Percentiles rank a stretch among this genome's conserved stretches.
Evolutionary conservation across 129 eudicot species (phyloP).

Genomic region (Artemisia tridentata): DNA sequence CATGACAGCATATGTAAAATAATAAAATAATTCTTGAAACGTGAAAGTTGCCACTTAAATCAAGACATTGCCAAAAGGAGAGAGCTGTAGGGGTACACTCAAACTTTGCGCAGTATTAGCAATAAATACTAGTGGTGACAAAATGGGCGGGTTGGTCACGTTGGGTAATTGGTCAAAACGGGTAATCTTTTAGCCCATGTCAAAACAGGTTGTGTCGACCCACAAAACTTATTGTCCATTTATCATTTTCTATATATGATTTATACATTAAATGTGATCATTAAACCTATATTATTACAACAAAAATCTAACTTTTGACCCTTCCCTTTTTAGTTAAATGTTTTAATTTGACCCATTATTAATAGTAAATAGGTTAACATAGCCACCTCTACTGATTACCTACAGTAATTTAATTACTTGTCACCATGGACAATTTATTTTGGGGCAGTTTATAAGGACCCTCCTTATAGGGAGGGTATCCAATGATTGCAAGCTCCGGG

Average conservation of each 20-base stretch:
- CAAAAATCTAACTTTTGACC: neutral
- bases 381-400: neutral
- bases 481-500: too few relatives aligned
- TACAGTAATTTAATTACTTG: neutral
- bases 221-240: neutral
- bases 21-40: neutral
- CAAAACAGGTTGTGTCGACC: neutral
- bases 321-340: neutral
- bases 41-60: neutral
- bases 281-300: neutral
- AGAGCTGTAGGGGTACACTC: neutral
- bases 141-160: neutral
- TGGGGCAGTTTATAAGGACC: too few relatives aligned
- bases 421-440: neutral
- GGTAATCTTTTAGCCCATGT: neutral
- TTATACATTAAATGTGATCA: neutral
- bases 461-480: too few relatives aligned
- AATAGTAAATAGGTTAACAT: neutral
- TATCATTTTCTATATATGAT: neutral
- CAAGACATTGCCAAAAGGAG: neutral
- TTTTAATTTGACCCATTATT: neutral
- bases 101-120: neutral
- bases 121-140: neutral
- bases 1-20: neutral
- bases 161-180: neutral